Conservation (phyloP, 495 filamentous ascomycete species). For the Xylaria bambusicola region DNA sequence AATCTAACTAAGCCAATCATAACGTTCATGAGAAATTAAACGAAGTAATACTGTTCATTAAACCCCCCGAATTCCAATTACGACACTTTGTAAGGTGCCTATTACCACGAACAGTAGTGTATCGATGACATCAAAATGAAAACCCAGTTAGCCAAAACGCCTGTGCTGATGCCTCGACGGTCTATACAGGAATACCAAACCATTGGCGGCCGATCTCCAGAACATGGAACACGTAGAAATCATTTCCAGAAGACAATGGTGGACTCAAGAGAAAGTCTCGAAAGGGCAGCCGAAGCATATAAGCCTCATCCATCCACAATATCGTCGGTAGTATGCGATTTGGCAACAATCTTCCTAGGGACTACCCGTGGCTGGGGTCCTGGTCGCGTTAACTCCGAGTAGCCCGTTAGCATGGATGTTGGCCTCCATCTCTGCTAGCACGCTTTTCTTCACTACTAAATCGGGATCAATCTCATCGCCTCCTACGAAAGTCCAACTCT, state of each 20-base stretch:
- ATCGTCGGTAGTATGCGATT: conserved; percentile 10
- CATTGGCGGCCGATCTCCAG: neutral
- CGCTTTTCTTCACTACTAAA: conserved; percentile 33
- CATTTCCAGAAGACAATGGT: neutral
- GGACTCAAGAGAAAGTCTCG: neutral
- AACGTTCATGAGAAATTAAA: neutral
- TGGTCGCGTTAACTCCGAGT: conserved; percentile 14
- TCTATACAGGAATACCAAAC: conserved; percentile 14
- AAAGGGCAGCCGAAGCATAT: neutral
- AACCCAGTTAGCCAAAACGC: conserved; percentile 6
- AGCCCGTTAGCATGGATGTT: conserved; percentile 15
- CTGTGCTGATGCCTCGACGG: conserved; percentile 14
- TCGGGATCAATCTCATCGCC: conserved; percentile 40
- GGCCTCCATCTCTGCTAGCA: conserved; percentile 28
- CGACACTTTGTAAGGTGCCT: neutral
- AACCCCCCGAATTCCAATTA: neutral
- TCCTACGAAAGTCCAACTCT: conserved; percentile 54
- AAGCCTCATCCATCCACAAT: neutral
- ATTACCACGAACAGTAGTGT: neutral
- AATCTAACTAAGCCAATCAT: neutral
- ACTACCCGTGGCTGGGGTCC: conserved; percentile 3
- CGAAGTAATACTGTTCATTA: neutral
- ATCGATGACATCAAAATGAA: neutral
- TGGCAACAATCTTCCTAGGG: conserved; percentile 15
- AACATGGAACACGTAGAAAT: neutral